These are phyloP conservation scores for Aspergillus luchuensis DNA, from an alignment of 2,329 filamentous ascomycete genomes.

Conservation along the genomic window DNA sequence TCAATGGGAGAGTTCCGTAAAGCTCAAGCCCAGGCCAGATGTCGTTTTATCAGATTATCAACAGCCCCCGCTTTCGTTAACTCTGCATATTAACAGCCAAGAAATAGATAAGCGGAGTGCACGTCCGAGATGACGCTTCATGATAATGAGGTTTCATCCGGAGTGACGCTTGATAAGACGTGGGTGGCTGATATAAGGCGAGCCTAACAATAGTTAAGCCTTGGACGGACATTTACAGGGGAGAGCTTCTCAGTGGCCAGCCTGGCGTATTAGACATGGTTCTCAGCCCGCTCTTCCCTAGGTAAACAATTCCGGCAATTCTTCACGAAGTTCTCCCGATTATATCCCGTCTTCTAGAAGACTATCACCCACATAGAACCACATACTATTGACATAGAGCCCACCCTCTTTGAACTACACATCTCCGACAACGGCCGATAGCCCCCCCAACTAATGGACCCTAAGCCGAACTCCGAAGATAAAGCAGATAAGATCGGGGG, in stretches of 20 bases:
- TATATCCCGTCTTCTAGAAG: no score
- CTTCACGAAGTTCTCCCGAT: no score
- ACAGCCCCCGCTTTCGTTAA: not conserved
- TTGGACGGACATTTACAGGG: not conserved
- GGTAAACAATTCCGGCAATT: not conserved
- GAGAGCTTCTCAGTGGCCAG: not conserved
- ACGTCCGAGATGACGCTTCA: not conserved
- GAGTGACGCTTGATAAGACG: not conserved
- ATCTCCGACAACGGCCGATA: not conserved
- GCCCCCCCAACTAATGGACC: not conserved
- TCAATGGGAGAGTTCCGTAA: not conserved
- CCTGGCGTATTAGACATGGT: not conserved
- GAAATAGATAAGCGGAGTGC: not conserved
- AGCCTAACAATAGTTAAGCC: not conserved
- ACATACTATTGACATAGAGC: no score
- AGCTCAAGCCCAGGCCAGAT: not conserved
- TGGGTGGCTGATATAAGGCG: no score
- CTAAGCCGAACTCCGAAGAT: not conserved
- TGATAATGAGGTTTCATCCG: not conserved
- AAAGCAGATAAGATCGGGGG: constrained; percentile 2
- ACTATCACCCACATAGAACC: no score
- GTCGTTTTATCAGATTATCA: not conserved
- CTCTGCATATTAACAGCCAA: not conserved
- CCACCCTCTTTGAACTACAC: not conserved
- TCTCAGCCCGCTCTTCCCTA: not conserved